phyloP scores from a whole-genome alignment of 2,329 filamentous ascomycete genomes.

The Septoria petroselini region DNA sequence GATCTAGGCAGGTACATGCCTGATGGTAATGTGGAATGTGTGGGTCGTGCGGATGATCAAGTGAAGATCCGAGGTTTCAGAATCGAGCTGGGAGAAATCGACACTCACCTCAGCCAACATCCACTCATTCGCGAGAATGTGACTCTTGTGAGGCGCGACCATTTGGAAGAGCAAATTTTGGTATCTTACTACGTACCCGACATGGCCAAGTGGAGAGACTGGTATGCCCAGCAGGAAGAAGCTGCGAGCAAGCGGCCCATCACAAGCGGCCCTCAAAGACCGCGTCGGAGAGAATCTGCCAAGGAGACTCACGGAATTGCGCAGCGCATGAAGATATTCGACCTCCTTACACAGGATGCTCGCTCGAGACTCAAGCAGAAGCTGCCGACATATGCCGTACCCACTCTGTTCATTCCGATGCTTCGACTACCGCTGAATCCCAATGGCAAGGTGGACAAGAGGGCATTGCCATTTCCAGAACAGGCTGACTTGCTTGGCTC shows the following conservation, averaged over 20 bases:
- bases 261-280: constrained; percentile 16
- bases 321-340: constrained; percentile 56
- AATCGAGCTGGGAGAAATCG: constrained; percentile 92
- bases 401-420: constrained; percentile 69
- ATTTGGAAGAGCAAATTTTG: constrained; percentile 78
- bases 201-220: constrained; percentile 67
- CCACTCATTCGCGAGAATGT: constrained; percentile 77
- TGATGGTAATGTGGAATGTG: constrained; percentile 70
- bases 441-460: constrained; percentile 82
- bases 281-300: constrained; percentile 30
- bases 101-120: constrained; percentile 72
- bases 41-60: constrained; percentile 79
- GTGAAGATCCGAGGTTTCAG: constrained; percentile 96
- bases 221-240: constrained; percentile 52
- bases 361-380: constrained; percentile 68
- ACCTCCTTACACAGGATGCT: constrained; percentile 57
- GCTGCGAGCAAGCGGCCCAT: constrained; percentile 23
- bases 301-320: constrained; percentile 34
- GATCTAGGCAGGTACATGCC: constrained; percentile 75
- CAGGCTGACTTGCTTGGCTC: constrained; percentile 62
- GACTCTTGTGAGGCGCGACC: constrained; percentile 79
- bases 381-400: constrained; percentile 72
- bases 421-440: constrained; percentile 73
- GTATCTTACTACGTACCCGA: constrained; percentile 91
- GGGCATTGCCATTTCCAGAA: constrained; percentile 76